Conservation (phyloP, 2,329 filamentous ascomycete species). For the Alternaria sp. region DNA sequence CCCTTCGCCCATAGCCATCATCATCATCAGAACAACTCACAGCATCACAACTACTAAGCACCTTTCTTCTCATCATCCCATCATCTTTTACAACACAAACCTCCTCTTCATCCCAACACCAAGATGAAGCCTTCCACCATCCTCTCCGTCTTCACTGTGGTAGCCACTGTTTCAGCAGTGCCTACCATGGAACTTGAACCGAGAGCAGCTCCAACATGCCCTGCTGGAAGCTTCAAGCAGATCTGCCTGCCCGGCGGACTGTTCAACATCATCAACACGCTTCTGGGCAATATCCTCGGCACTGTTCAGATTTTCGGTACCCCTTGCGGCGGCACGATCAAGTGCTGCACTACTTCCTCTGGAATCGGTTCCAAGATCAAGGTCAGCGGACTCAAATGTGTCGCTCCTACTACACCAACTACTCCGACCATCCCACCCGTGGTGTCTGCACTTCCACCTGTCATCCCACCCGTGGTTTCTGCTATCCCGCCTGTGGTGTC, state of each 20-base stretch:
- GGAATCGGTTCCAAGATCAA: background rate
- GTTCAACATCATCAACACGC: background rate
- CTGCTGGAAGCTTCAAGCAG: background rate
- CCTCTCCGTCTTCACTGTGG: background rate
- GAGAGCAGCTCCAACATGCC: background rate
- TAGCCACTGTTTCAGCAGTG: background rate
- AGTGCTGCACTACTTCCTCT: background rate
- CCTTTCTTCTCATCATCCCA: background rate
- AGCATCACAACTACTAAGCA: background rate
- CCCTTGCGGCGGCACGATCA: background rate
- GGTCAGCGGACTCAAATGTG: background rate
- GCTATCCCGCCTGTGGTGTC: background rate
- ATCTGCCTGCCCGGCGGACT: background rate
- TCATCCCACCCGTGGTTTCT: background rate
- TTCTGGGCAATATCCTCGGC: background rate
- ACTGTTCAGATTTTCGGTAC: background rate
- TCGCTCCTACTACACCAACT: background rate
- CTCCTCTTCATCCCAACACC: background rate
- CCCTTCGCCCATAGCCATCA: background rate
- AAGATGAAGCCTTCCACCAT: background rate
- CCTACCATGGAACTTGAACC: background rate
- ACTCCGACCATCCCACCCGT: background rate
- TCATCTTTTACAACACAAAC: background rate
- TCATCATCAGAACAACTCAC: background rate
- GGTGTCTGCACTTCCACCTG: background rate